Evolutionary conservation across 192 early-diverging fungal species (phyloP).

Genomic region (Lobosporangium transversale): DNA sequence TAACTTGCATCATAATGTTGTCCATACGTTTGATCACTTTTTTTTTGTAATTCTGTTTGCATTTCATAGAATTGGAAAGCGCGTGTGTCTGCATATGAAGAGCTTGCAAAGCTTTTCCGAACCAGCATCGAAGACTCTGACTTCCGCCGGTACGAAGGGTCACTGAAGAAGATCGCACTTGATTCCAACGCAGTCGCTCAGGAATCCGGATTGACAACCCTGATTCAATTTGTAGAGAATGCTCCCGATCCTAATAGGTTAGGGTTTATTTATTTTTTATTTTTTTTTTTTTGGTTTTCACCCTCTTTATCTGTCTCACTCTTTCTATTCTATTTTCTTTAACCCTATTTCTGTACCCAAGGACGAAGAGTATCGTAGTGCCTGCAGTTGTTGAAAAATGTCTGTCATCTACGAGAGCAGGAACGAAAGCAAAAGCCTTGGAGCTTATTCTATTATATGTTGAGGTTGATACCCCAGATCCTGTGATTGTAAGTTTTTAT

Average conservation of each 20-base stretch:
- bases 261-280: too few relatives aligned
- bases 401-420: constrained; percentile 81
- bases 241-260: constrained; percentile 81
- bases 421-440: constrained; percentile 78
- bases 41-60: constrained; percentile 30
- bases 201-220: constrained; percentile 81
- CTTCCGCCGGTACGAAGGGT: constrained; percentile 76
- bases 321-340: constrained; percentile 3
- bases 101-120: constrained; percentile 76
- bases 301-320: background rate
- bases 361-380: constrained; percentile 74
- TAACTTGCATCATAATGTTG: too few relatives aligned
- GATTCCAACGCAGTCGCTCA: constrained; percentile 94
- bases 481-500: constrained; percentile 85
- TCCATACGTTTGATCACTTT: too few relatives aligned
- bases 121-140: constrained; percentile 71
- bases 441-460: constrained; percentile 88
- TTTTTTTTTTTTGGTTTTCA: too few relatives aligned
- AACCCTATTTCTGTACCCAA: constrained; percentile 34
- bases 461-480: constrained; percentile 87
- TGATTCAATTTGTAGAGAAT: constrained; percentile 83
- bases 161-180: constrained; percentile 81
- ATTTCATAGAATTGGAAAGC: constrained; percentile 91
- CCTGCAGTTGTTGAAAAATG: constrained; percentile 89
- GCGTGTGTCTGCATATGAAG: constrained; percentile 84